These are phyloP conservation scores for Penicillium sp. DNA, from an alignment of 2,329 filamentous ascomycete genomes.

Conservation along the genomic window DNA sequence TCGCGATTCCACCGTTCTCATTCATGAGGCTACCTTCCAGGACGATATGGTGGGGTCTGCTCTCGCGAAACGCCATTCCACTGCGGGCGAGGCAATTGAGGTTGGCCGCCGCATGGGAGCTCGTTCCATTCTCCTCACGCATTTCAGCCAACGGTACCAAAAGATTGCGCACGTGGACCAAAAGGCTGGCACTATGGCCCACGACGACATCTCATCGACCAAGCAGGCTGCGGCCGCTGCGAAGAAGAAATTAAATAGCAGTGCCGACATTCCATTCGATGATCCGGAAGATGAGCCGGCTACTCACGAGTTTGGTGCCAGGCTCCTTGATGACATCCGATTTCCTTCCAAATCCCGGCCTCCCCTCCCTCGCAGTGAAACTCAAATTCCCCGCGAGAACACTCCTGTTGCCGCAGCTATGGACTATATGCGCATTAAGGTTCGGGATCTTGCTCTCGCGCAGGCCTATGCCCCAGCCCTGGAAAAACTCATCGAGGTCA, in stretches of 20 bases:
- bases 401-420: conserved; percentile 61
- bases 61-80: conserved; percentile 83
- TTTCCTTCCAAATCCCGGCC: conserved; percentile 1
- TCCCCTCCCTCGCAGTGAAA: conserved; percentile 24
- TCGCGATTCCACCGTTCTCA: conserved; percentile 72
- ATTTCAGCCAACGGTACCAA: conserved; percentile 93
- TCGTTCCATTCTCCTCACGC: conserved; percentile 78
- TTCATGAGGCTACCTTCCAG: conserved; percentile 96
- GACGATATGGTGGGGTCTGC: conserved; percentile 80
- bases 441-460: conserved; percentile 59
- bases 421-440: conserved; percentile 63
- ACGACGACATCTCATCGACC: background rate
- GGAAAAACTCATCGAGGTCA: conserved; percentile 51
- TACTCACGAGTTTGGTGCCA: background rate
- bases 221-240: conserved; percentile 2
- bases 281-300: conserved; percentile 19
- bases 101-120: conserved; percentile 79
- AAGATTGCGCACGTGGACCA: conserved; percentile 60
- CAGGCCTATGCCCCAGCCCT: conserved; percentile 59
- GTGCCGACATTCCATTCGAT: conserved; percentile 30
- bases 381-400: conserved; percentile 3
- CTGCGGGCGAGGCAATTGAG: conserved; percentile 78
- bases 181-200: conserved; percentile 11
- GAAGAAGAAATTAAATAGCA: conserved; percentile 7
- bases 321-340: conserved; percentile 17